phyloP scores from a whole-genome alignment of 768 basidiomycete species.

The Rhodotorula toruloides region DNA sequence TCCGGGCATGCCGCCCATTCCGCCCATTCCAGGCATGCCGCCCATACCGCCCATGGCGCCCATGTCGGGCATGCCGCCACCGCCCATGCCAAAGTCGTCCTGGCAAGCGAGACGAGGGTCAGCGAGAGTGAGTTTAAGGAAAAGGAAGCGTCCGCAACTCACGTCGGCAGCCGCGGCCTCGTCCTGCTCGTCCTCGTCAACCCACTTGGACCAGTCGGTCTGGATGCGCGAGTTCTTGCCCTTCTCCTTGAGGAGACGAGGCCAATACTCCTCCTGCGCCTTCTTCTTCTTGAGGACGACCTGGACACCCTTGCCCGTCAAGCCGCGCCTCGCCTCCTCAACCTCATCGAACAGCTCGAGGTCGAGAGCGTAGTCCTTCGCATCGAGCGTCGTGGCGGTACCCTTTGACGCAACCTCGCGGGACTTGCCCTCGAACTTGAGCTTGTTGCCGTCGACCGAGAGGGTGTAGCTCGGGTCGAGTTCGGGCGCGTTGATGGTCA shows the following conservation, averaged over 20 bases:
- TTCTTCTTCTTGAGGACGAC: slow-evolving; percentile 77
- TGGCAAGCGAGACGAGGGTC: neutral
- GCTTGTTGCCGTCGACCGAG: slow-evolving; percentile 45
- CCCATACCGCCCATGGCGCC: slow-evolving; percentile 40
- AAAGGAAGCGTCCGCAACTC: slow-evolving; percentile 24
- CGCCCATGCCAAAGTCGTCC: slow-evolving; percentile 3
- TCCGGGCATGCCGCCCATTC: slow-evolving; percentile 44
- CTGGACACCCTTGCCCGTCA: slow-evolving; percentile 63
- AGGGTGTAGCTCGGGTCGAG: slow-evolving; percentile 30
- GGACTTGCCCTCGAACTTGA: slow-evolving; percentile 48
- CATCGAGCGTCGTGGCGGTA: slow-evolving; percentile 50
- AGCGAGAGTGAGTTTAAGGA: neutral
- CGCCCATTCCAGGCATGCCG: slow-evolving; percentile 29
- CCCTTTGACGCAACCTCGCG: slow-evolving; percentile 26
- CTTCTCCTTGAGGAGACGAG: slow-evolving; percentile 84
- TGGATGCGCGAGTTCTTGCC: slow-evolving; percentile 63
- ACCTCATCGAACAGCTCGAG: slow-evolving; percentile 72
- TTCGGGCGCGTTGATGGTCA: slow-evolving; percentile 36
- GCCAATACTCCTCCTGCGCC: slow-evolving; percentile 74
- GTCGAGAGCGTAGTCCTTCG: slow-evolving; percentile 66
- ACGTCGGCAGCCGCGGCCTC: slow-evolving; percentile 50
- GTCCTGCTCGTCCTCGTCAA: slow-evolving; percentile 94
- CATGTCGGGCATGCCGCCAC: slow-evolving; percentile 30
- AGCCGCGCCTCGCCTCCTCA: slow-evolving; percentile 59
- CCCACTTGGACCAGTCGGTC: slow-evolving; percentile 56